Percentiles rank a stretch among this genome's conserved stretches.
Conservation (phyloP, 371 early-diverging fungal species). For the Mucor irregularis region DNA sequence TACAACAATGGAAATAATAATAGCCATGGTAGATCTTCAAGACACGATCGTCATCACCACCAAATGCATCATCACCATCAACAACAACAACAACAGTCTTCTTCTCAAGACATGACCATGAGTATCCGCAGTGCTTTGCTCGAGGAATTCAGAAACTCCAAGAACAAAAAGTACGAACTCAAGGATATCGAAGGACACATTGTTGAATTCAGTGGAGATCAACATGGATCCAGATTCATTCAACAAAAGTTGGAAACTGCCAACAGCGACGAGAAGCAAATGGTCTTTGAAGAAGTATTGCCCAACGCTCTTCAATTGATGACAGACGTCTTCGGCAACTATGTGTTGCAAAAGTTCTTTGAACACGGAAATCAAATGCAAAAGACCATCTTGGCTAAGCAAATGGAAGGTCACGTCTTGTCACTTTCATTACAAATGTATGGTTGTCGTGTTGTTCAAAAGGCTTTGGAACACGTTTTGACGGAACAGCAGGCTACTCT, state of each 20-base stretch:
- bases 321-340: conserved; percentile 99
- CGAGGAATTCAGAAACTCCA: conserved; percentile 94
- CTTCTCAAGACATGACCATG: conserved; percentile 37
- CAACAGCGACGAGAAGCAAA: conserved; percentile 89
- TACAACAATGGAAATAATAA: background rate
- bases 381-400: conserved; percentile 82
- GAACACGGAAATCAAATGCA: conserved; percentile 93
- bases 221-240: conserved; percentile 99
- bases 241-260: conserved; percentile 98
- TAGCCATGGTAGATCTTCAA: background rate
- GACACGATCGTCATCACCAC: background rate
- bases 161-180: conserved; percentile 91
- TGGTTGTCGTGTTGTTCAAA: conserved; percentile 99
- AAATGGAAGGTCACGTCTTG: conserved; percentile 95
- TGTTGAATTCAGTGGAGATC: conserved; percentile 98
- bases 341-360: conserved; percentile 99
- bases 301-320: conserved; percentile 93
- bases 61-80: conserved; percentile 45
- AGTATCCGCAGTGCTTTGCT: conserved; percentile 79
- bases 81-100: conserved; percentile 20
- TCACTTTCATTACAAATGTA: conserved; percentile 98
- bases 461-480: conserved; percentile 94
- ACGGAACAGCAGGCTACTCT: conserved; percentile 88
- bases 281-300: conserved; percentile 96
- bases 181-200: conserved; percentile 92